Evolutionary conservation across 768 basidiomycete genomes (phyloP).

Genomic region (Tubosaeta sp.): DNA sequence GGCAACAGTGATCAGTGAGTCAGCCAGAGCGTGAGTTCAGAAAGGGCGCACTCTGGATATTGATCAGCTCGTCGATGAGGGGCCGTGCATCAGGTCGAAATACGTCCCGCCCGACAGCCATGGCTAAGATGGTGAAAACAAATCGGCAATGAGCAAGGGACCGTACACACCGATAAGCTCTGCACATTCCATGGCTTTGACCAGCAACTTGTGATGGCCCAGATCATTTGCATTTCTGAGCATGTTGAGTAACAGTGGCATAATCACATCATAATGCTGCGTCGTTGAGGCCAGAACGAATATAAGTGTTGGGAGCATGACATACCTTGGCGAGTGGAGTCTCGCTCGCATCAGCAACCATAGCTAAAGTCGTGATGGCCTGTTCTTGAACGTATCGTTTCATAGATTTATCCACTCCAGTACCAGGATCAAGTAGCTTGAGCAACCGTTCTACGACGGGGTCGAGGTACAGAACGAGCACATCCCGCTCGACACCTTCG

Average conservation of each 20-base stretch:
- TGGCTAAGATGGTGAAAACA: slow-evolving; percentile 44
- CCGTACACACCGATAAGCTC: slow-evolving; percentile 67
- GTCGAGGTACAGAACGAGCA: slow-evolving; percentile 73
- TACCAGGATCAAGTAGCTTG: slow-evolving; percentile 55
- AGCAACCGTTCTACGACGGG: slow-evolving; percentile 62
- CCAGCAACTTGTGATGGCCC: slow-evolving; percentile 63
- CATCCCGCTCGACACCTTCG: slow-evolving; percentile 74
- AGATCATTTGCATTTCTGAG: slow-evolving; percentile 65
- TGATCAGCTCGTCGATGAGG: slow-evolving; percentile 68
- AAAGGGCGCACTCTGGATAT: slow-evolving; percentile 61
- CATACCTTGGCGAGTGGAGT: slow-evolving; percentile 66
- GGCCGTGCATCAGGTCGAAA: slow-evolving; percentile 72
- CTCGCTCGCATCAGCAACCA: slow-evolving; percentile 86
- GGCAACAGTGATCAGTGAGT: neutral
- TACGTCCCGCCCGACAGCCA: slow-evolving; percentile 78
- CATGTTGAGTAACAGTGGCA: slow-evolving; percentile 76
- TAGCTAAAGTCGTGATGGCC: slow-evolving; percentile 81
- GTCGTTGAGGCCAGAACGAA: neutral
- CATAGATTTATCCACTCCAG: slow-evolving; percentile 37
- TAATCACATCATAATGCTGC: slow-evolving; percentile 72
- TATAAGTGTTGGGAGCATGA: neutral
- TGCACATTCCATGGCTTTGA: slow-evolving; percentile 90
- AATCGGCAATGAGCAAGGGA: neutral
- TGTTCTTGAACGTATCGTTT: slow-evolving; percentile 80
- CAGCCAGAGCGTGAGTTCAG: neutral